Base-by-base conservation (phyloP, 345 rosid species). In the Aquilaria yunnanensis region DNA sequence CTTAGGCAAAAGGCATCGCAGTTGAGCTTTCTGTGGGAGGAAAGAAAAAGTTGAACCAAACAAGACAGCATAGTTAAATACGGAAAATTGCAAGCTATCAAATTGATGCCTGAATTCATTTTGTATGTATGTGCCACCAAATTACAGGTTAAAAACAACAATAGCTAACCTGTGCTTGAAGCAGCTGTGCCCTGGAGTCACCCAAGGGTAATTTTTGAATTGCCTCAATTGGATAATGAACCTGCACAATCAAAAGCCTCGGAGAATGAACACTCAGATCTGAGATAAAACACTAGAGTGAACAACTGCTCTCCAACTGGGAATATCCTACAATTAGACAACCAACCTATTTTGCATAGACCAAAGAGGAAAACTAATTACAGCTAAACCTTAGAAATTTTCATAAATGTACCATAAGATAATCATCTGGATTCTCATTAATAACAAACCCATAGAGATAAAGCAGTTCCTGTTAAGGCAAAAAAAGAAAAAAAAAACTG, bases 361-460 rank as follows among this genome's bases (percentile, higher is more conserved):
- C 43, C 43, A 37, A 37, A 6, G 50, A 51, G 14, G 8, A n/a
- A 13, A 30, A 29, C 59, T 4, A 31, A 64, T 13, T 56, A 67
- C 51, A 16, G 32, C 31, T 61, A 14, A 68, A 56, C 29, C 32
- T 41, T 56, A 48, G 41, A 41, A 60, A 11, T 14, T 66, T 52
- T 50, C 9, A 47, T 13, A 62, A 34, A 50, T 59, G 61, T 78
- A 92, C 98, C 98, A 93, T 92, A 66, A 89, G 85, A 79, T 84
- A 89, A 67, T 92, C 97, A 75, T 87, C 96, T 70, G 97, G 85
- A 75, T 89, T 93, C 59, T 79, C 77, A 58, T 86, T 88, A 66
- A 93, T 80, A 63, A 86, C 96, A 70, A 93, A 89, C 59, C 97
- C 98, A 64, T 89, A 89, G n/a, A 93, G 79, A 81, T 93, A 93